Evolutionary conservation across 2,329 filamentous ascomycete genomes (phyloP), one percentile per base, ranked within the genome.

Genomic region (Huntiella moniliformis): DNA sequence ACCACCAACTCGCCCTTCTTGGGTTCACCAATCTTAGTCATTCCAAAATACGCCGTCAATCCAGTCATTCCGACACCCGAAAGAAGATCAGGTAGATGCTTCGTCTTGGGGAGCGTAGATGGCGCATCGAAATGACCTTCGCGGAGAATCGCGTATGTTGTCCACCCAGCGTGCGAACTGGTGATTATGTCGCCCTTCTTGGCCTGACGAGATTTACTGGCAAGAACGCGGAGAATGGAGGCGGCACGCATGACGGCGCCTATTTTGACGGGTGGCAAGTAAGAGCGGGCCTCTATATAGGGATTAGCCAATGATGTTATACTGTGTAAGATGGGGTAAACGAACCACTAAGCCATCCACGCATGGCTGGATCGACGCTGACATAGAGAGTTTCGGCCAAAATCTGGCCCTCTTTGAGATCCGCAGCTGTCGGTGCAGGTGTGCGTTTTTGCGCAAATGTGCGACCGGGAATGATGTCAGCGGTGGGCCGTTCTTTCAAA

Each of bases 1-100:
- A 87, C 79, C 1, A 88, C 81, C 3, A 79, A 76, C 52, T 87
- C 79, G 4, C 80, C 80, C 2, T 70, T 59, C 58, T 78, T 74
- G 36, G 79, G 73, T 46, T 79, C 63, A 2, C 74, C 82, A 39
- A 87, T 71, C 46, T 80, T 70, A 28, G 73, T 59, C 57, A 87
- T 73, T 15, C 82, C 82, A 52, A 82, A 81, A 62, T 83, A 87
- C 2, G 82, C 82, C 0, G 82, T 87, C 51, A 86, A 54, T 2
- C 79, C 79, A 0, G 80, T 83, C 58, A 75, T 63, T 10, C 82
- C 82, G 33, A 73, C 63, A 17, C 71, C 68, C 4, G 74, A 74
- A 45, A 80, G 63, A 10, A 74, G 67, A 56, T 83, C 77, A 11
- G 75, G 76, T 15, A 64, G 55, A 48, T 62, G 57, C 22, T 58